A percentile compares a stretch with the other conserved stretches of the same genome.
Conservation (phyloP, 306 rosid genomes). For the Corylus americana region DNA sequence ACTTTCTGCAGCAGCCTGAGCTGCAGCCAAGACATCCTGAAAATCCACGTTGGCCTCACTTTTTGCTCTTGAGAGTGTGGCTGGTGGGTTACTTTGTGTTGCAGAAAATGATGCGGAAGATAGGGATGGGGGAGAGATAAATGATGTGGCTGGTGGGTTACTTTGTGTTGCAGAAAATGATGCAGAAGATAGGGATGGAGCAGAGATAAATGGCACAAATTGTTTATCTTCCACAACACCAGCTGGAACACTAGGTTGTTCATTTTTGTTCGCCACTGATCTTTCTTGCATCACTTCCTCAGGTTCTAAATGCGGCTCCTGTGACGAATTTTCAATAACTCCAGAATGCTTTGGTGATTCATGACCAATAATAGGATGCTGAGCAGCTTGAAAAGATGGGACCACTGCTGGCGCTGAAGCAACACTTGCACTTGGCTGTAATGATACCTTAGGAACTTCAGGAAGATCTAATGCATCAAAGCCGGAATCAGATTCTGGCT, state of each 20-base stretch:
- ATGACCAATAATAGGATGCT: constrained; percentile 38
- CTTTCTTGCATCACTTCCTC: constrained; percentile 36
- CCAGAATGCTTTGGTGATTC: constrained; percentile 38
- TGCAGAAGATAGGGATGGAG: constrained; percentile 56
- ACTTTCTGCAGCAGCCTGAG: constrained; percentile 88
- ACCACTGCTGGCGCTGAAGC: constrained; percentile 53
- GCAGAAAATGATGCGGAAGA: constrained; percentile 49
- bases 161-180: constrained; percentile 45
- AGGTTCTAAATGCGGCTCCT: constrained; percentile 29
- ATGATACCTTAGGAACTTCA: constrained; percentile 65
- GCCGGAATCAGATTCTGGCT: constrained; percentile 68
- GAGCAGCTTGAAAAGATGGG: constrained; percentile 36
- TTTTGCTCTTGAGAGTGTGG: constrained; percentile 45
- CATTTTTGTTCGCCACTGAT: constrained; percentile 39
- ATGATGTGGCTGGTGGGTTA: constrained; percentile 46
- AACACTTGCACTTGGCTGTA: constrained; percentile 41
- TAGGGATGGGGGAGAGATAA: constrained; percentile 66
- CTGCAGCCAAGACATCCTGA: constrained; percentile 91
- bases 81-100: constrained; percentile 37
- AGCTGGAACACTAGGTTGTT: constrained; percentile 43
- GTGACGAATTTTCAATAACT: constrained; percentile 27
- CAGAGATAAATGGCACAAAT: constrained; percentile 78
- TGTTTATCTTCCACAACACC: constrained; percentile 58
- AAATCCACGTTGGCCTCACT: constrained; percentile 56
- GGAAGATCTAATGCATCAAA: constrained; percentile 73